Percentiles rank a stretch among this genome's conserved stretches.
Evolutionary conservation across 2,329 filamentous ascomycete genomes (phyloP).

Genomic region (Beauveria bassiana): DNA sequence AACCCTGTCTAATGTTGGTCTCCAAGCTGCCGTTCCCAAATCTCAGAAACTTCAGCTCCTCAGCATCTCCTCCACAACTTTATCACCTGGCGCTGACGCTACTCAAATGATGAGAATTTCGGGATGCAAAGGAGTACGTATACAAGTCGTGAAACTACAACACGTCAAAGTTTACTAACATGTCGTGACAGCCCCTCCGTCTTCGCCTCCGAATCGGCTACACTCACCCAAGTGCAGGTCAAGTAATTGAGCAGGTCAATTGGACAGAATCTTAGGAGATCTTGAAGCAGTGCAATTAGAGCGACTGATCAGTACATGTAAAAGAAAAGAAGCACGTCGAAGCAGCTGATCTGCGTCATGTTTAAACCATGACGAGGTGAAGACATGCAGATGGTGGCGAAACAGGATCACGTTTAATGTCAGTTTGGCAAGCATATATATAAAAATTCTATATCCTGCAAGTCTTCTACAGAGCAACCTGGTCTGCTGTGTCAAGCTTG

Average conservation of each 20-base stretch:
- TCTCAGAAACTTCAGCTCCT: constrained; percentile 89
- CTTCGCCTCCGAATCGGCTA: constrained; percentile 82
- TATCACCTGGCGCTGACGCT: constrained; percentile 72
- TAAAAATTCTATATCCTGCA: not conserved
- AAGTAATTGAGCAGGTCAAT: constrained; percentile 87
- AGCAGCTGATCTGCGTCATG: not conserved
- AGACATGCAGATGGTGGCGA: not conserved
- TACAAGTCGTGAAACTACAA: not conserved
- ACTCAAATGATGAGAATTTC: constrained; percentile 86
- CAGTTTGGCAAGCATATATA: not conserved
- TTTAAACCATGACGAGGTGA: not conserved
- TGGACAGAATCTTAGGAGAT: constrained; percentile 70
- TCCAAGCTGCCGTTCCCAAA: constrained; percentile 95
- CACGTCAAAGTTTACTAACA: constrained; percentile 12
- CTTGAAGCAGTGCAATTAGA: not conserved
- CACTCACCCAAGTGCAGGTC: constrained; percentile 58
- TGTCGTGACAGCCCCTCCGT: constrained; percentile 59
- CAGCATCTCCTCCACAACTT: constrained; percentile 73
- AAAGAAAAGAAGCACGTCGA: not conserved
- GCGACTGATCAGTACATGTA: constrained; percentile 19
- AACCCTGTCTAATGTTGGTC: constrained; percentile 63
- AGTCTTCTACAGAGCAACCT: not conserved
- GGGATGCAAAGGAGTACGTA: constrained; percentile 80
- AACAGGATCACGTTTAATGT: not conserved
- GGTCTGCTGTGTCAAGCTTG: too few species aligned